Conservation (phyloP, 2,329 filamentous ascomycete genomes). For the Arachnomyces sp. region DNA sequence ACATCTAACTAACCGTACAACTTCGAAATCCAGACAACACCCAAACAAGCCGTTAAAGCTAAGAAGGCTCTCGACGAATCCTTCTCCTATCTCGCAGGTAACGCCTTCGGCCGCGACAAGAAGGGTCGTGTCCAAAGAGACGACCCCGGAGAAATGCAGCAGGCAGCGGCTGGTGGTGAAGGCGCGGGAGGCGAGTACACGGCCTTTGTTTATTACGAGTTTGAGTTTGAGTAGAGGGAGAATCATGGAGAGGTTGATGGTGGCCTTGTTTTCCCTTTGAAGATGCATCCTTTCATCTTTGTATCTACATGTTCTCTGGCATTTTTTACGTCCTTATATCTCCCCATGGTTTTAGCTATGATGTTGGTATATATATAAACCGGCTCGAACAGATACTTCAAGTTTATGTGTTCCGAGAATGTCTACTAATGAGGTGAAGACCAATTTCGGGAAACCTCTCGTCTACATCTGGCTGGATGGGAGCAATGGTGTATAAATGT, state of each 20-base stretch:
- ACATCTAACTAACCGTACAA: conserved; percentile 8
- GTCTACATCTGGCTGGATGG: no score
- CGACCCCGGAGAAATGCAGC: conserved; percentile 77
- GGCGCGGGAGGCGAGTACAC: conserved; percentile 79
- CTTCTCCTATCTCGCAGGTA: conserved; percentile 89
- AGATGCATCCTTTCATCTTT: not conserved
- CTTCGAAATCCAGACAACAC: conserved; percentile 53
- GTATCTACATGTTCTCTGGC: not conserved
- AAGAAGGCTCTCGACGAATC: conserved; percentile 70
- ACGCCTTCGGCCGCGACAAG: conserved; percentile 89
- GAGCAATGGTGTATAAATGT: conserved; percentile 4
- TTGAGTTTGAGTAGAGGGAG: conserved; percentile 55
- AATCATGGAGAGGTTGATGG: conserved; percentile 10
- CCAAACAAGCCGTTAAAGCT: conserved; percentile 73
- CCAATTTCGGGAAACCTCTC: no score
- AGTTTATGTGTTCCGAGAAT: no score
- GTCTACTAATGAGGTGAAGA: no score
- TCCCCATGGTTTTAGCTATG: not conserved
- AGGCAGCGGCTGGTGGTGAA: conserved; percentile 47
- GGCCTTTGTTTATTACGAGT: conserved; percentile 94
- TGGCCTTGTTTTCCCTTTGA: no score
- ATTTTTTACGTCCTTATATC: not conserved
- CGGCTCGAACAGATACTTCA: no score
- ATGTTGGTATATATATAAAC: conserved; percentile 1
- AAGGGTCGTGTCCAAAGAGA: conserved; percentile 87